Percentiles rank a stretch among this genome's conserved stretches.
Conservation (phyloP, 2,329 filamentous ascomycete genomes). For the Nigrograna mackinnonii region DNA sequence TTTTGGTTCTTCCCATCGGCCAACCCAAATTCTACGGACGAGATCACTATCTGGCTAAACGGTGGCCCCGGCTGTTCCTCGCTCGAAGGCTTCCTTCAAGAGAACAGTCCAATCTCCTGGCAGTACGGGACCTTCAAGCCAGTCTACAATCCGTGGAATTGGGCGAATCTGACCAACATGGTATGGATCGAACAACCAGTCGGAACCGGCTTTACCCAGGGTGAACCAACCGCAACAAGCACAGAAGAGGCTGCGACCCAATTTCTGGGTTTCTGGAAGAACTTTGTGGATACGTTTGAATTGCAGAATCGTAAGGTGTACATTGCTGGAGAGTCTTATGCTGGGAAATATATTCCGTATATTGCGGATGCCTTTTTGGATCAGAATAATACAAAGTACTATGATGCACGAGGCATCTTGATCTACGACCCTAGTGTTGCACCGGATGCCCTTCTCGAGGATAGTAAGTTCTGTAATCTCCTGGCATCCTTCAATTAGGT, state of each 20-base stretch:
- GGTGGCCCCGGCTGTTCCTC: slow-evolving; percentile 50
- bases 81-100: slow-evolving; percentile 53
- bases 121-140: slow-evolving; percentile 45
- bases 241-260: slow-evolving; percentile 71
- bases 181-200: slow-evolving; percentile 73
- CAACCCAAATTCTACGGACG: slow-evolving; percentile 52
- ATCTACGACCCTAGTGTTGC: slow-evolving; percentile 73
- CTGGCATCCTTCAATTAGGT: slow-evolving; percentile 14
- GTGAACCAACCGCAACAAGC: slow-evolving; percentile 64
- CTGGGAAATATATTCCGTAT: slow-evolving; percentile 67
- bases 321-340: slow-evolving; percentile 74
- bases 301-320: slow-evolving; percentile 71
- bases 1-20: slow-evolving; percentile 60
- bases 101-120: slow-evolving; percentile 53
- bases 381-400: slow-evolving; percentile 67
- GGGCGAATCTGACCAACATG: slow-evolving; percentile 72
- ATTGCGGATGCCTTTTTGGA: slow-evolving; percentile 75
- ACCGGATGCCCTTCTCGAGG: slow-evolving; percentile 53
- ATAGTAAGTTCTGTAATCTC: too few relatives aligned
- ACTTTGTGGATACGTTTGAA: slow-evolving; percentile 72
- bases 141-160: slow-evolving; percentile 49
- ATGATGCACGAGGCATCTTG: slow-evolving; percentile 68
- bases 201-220: slow-evolving; percentile 64
- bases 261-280: slow-evolving; percentile 78
- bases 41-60: slow-evolving; percentile 55